Conservation (phyloP, 495 filamentous ascomycete species). For the Aspergillus homomorphus region DNA sequence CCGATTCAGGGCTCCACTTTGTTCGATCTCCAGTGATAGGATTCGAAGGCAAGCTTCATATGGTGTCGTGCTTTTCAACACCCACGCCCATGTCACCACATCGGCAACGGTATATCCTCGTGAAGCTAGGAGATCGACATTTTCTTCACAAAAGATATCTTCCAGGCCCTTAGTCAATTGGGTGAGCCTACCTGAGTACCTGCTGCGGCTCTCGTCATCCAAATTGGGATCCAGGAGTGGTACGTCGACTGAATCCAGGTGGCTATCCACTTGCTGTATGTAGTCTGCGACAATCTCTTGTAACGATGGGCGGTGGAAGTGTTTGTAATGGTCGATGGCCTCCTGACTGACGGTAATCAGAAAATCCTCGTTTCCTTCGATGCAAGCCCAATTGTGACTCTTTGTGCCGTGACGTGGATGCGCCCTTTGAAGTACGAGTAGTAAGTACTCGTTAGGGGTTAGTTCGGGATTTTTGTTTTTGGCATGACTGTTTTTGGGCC, state of each 20-base stretch:
- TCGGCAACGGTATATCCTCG: constrained; percentile 46
- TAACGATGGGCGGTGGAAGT: constrained; percentile 22
- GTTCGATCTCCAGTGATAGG: constrained; percentile 32
- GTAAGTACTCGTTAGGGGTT: constrained; percentile 11
- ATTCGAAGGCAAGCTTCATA: constrained; percentile 43
- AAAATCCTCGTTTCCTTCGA: constrained; percentile 5
- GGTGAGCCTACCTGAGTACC: not conserved
- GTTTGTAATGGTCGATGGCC: constrained; percentile 13
- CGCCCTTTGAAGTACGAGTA: constrained; percentile 4
- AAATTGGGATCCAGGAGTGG: not conserved
- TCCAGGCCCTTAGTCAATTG: constrained; percentile 15
- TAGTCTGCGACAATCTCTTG: constrained; percentile 42
- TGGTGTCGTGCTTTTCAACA: constrained; percentile 44
- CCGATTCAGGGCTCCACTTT: constrained; percentile 7
- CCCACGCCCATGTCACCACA: constrained; percentile 57
- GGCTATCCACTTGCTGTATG: constrained; percentile 35
- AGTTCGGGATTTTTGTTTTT: too few species aligned
- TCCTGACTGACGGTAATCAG: constrained; percentile 9
- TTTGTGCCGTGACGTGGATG: not conserved
- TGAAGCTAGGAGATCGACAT: constrained; percentile 30
- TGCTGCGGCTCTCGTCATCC: too few species aligned
- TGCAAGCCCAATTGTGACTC: constrained; percentile 2
- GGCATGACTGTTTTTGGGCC: too few species aligned
- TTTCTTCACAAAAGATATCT: constrained; percentile 34
- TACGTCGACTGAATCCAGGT: constrained; percentile 14